A percentile compares a stretch with the other conserved stretches of the same genome.
These are phyloP conservation scores for Salvia miltiorrhiza DNA, from an alignment of 257 asterid species.

Conservation along the genomic window DNA sequence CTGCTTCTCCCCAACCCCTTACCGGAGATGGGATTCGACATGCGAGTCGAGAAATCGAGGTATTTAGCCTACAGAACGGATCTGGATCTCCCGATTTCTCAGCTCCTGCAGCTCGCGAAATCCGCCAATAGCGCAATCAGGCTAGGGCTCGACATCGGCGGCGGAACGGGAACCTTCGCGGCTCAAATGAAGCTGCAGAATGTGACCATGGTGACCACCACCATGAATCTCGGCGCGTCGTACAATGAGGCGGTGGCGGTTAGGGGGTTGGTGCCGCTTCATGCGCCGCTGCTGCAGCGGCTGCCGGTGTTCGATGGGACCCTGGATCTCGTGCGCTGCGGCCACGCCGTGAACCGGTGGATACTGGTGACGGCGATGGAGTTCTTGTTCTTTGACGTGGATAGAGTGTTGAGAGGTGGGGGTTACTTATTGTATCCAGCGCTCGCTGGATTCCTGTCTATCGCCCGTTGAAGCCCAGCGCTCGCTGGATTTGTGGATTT, in stretches of 20 bases:
- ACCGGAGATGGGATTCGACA: slow-evolving; percentile 74
- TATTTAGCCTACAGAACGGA: slow-evolving; percentile 60
- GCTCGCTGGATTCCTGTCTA: no score
- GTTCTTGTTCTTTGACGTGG: slow-evolving; percentile 81
- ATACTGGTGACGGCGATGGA: slow-evolving; percentile 70
- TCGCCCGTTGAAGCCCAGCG: no score
- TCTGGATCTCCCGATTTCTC: slow-evolving; percentile 86
- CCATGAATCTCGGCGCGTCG: slow-evolving; percentile 90
- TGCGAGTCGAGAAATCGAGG: slow-evolving; percentile 59
- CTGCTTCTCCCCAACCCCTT: slow-evolving; percentile 69
- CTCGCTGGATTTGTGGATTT: no score
- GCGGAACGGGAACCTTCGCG: slow-evolving; percentile 93
- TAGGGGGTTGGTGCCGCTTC: slow-evolving; percentile 85
- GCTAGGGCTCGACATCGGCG: slow-evolving; percentile 77
- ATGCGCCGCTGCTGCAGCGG: slow-evolving; percentile 93
- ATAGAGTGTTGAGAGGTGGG: slow-evolving; percentile 88
- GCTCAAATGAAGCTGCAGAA: slow-evolving; percentile 88
- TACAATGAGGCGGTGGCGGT: slow-evolving; percentile 76
- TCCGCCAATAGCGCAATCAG: slow-evolving; percentile 47
- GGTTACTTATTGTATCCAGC: no score
- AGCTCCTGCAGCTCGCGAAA: slow-evolving; percentile 59
- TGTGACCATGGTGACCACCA: slow-evolving; percentile 77
- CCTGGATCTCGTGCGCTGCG: slow-evolving; percentile 89
- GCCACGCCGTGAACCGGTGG: slow-evolving; percentile 93
- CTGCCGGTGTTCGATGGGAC: slow-evolving; percentile 89